Evolutionary conservation across 228 moss, liverwort and hornwort species (phyloP).

Genomic region (Sphagnum magellanicum): DNA sequence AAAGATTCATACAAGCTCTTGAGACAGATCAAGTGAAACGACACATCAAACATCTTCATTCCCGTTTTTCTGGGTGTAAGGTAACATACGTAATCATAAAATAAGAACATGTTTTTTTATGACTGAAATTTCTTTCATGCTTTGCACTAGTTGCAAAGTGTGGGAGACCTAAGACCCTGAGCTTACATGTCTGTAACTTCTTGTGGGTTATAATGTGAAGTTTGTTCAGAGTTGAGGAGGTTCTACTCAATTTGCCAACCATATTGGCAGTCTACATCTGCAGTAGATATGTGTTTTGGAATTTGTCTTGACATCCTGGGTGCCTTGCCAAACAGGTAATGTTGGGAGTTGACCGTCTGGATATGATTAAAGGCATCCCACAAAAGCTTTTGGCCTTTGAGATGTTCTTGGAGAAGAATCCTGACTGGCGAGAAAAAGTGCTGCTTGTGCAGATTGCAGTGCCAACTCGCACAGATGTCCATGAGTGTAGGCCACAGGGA

Average conservation of each 20-base stretch:
- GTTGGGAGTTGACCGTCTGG: conserved; percentile 92
- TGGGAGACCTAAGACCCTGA: too few species aligned
- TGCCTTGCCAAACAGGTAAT: conserved; percentile 49
- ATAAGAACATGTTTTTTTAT: too few species aligned
- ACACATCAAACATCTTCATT: conserved; percentile 67
- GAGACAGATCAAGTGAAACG: conserved; percentile 89
- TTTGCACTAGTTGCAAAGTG: too few species aligned
- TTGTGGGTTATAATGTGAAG: too few species aligned
- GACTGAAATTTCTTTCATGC: too few species aligned
- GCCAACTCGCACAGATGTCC: conserved; percentile 87
- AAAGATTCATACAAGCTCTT: conserved; percentile 82
- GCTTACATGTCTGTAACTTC: too few species aligned
- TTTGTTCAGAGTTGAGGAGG: too few species aligned
- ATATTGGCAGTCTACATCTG: too few species aligned
- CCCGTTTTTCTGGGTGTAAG: conserved; percentile 79
- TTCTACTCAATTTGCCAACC: too few species aligned
- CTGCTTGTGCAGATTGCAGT: conserved; percentile 95
- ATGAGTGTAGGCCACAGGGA: conserved; percentile 44
- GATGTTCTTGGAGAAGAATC: conserved; percentile 92
- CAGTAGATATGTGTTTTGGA: too few species aligned
- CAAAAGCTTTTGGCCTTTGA: conserved; percentile 93
- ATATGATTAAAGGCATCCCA: conserved; percentile 98
- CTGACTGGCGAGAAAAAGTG: conserved; percentile 91
- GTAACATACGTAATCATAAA: conserved; percentile 6
- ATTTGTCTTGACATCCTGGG: too few species aligned